These are phyloP conservation scores for Neostapfia colusana DNA, from an alignment of 176 grass and related monocot species.

Conservation along the genomic window DNA sequence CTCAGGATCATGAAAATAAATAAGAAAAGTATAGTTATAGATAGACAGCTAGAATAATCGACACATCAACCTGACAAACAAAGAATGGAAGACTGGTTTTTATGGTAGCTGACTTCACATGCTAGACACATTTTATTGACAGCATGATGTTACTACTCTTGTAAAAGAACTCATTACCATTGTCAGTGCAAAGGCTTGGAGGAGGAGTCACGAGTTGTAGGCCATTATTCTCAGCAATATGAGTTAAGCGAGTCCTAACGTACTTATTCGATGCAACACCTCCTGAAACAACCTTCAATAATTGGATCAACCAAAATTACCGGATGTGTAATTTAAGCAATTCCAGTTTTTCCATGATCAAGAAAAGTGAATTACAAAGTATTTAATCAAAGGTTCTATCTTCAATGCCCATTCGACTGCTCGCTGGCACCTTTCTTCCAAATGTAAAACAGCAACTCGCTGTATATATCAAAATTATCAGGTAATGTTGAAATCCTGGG, in stretches of 20 bases:
- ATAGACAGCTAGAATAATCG: neutral
- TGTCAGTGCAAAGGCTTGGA: constrained; percentile 91
- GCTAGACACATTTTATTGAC: neutral
- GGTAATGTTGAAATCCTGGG: neutral
- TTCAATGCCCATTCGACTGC: constrained; percentile 98
- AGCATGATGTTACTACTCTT: neutral
- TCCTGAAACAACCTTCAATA: constrained; percentile 87
- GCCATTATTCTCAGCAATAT: constrained; percentile 61
- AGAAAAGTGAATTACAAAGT: constrained; percentile 69
- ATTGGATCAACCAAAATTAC: constrained; percentile 17
- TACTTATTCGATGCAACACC: constrained; percentile 94
- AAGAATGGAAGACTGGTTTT: neutral
- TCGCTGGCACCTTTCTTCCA: constrained; percentile 94
- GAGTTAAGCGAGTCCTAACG: constrained; percentile 66
- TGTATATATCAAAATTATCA: constrained; percentile 46
- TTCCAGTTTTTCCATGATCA: constrained; percentile 27
- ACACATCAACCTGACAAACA: constrained; percentile 15
- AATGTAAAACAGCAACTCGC: constrained; percentile 93
- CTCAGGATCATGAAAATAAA: neutral
- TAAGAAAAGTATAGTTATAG: neutral
- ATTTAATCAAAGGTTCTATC: constrained; percentile 85
- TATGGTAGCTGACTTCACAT: constrained; percentile 7
- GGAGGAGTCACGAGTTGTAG: constrained; percentile 78
- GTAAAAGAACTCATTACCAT: constrained; percentile 59
- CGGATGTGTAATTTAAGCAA: constrained; percentile 7